These are phyloP conservation scores for Iberis pinnata DNA, from an alignment of 345 rosid genomes.

Conservation along the genomic window DNA sequence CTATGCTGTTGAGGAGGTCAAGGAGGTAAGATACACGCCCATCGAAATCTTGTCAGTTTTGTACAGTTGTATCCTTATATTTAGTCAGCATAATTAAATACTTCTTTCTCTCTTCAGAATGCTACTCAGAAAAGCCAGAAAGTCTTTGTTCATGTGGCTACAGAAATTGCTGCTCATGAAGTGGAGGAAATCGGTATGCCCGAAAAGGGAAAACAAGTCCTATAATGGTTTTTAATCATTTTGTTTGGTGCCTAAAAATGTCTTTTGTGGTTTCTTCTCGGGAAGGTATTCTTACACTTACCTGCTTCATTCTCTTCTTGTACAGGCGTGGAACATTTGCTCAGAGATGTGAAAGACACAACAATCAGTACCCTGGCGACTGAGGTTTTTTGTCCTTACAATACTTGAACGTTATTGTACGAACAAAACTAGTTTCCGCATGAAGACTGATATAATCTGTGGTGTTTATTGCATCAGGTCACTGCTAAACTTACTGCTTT, in stretches of 20 bases:
- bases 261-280: too few relatives aligned
- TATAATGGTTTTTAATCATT: conserved; percentile 1
- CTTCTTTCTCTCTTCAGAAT: conserved; percentile 37
- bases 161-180: conserved; percentile 50
- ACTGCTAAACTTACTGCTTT: conserved; percentile 69
- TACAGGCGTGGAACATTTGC: conserved; percentile 73
- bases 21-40: conserved; percentile 43
- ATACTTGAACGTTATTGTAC: neutral
- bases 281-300: too few relatives aligned
- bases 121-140: conserved; percentile 87
- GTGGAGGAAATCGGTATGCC: conserved; percentile 86
- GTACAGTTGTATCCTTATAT: conserved; percentile 6
- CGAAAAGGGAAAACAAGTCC: neutral
- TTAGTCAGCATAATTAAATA: neutral
- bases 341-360: conserved; percentile 84
- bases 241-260: neutral
- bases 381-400: conserved; percentile 44
- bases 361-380: conserved; percentile 81
- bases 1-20: conserved; percentile 82
- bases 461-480: conserved; percentile 36
- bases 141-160: conserved; percentile 64
- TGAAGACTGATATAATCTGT: neutral
- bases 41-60: neutral
- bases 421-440: neutral
- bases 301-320: conserved; percentile 6